These are phyloP conservation scores for Candida sp. DNA, from an alignment of 1,139 yeast genomes.

Conservation along the genomic window DNA sequence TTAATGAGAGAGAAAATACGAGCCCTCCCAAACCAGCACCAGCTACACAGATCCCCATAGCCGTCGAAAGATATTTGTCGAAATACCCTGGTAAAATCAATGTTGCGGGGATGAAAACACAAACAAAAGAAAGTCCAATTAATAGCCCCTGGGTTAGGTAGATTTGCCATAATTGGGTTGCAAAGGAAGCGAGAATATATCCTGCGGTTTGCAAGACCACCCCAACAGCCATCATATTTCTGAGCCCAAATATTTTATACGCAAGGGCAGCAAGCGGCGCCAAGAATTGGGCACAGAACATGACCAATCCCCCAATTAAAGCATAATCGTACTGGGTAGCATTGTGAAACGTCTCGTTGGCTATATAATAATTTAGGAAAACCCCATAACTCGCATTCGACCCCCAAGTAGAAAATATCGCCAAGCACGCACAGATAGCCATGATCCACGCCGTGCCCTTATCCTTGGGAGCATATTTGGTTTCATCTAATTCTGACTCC, in stretches of 20 bases:
- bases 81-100: slow-evolving; percentile 65
- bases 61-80: slow-evolving; percentile 50
- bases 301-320: slow-evolving; percentile 63
- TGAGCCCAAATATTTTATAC: slow-evolving; percentile 30
- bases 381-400: slow-evolving; percentile 69
- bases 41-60: slow-evolving; percentile 56
- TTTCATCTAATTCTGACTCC: slow-evolving; percentile 9
- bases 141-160: slow-evolving; percentile 67
- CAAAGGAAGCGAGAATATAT: slow-evolving; percentile 61
- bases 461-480: slow-evolving; percentile 52
- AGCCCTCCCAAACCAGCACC: slow-evolving; percentile 73
- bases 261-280: slow-evolving; percentile 49
- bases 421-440: slow-evolving; percentile 48
- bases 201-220: slow-evolving; percentile 51
- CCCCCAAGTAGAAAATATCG: slow-evolving; percentile 68
- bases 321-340: slow-evolving; percentile 63
- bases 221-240: slow-evolving; percentile 44
- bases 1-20: slow-evolving; percentile 46
- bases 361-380: slow-evolving; percentile 54
- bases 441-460: slow-evolving; percentile 73
- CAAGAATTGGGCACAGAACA: slow-evolving; percentile 53
- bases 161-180: slow-evolving; percentile 61
- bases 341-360: slow-evolving; percentile 46
- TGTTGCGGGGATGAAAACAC: slow-evolving; percentile 59
- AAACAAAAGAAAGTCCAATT: slow-evolving; percentile 58